Percentiles rank a stretch among this genome's conserved stretches.
phyloP scores from a whole-genome alignment of 208 protist species.

The Crithidia expoeki region DNA sequence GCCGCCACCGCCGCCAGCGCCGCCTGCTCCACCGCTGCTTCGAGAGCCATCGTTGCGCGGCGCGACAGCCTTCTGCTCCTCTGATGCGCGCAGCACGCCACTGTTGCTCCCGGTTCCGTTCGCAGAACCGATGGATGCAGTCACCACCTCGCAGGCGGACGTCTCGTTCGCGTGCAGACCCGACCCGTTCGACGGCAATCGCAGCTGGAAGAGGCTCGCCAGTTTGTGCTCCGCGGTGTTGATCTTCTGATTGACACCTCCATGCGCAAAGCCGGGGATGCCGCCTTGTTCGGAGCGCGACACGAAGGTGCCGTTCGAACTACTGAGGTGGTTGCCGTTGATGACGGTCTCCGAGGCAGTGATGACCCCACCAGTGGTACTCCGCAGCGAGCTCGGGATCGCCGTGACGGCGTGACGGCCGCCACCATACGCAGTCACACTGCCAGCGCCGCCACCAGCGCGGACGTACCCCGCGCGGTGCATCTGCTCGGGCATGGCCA shows the following conservation, averaged over 20 bases:
- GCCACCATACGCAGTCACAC: slow-evolving; percentile 9
- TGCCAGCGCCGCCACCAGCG: slow-evolving; percentile 7
- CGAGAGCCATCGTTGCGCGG: background rate
- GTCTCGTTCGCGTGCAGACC: slow-evolving; percentile 25
- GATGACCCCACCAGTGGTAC: slow-evolving; percentile 10
- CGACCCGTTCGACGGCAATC: background rate
- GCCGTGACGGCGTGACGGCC: slow-evolving; percentile 23
- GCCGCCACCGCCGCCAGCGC: slow-evolving; percentile 36
- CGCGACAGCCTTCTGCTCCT: slow-evolving; percentile 19
- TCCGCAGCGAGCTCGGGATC: slow-evolving; percentile 1
- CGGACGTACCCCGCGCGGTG: slow-evolving; percentile 27
- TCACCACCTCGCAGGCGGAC: slow-evolving; percentile 3
- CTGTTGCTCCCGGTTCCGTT: slow-evolving; percentile 12
- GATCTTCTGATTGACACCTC: background rate
- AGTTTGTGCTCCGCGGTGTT: slow-evolving; percentile 25
- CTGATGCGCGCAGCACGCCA: slow-evolving; percentile 9
- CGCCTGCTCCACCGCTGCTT: slow-evolving; percentile 11
- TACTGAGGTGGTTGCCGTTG: slow-evolving; percentile 6
- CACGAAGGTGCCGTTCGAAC: slow-evolving; percentile 15
- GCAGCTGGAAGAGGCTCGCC: slow-evolving; percentile 24
- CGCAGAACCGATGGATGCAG: background rate
- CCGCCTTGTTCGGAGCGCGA: slow-evolving; percentile 19
- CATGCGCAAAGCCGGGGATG: slow-evolving; percentile 10
- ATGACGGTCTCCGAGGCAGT: slow-evolving; percentile 30
- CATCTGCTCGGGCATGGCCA: slow-evolving; percentile 24